Evolutionary conservation across 2,329 filamentous ascomycete species (phyloP).

Genomic region (Epichloe festucae): DNA sequence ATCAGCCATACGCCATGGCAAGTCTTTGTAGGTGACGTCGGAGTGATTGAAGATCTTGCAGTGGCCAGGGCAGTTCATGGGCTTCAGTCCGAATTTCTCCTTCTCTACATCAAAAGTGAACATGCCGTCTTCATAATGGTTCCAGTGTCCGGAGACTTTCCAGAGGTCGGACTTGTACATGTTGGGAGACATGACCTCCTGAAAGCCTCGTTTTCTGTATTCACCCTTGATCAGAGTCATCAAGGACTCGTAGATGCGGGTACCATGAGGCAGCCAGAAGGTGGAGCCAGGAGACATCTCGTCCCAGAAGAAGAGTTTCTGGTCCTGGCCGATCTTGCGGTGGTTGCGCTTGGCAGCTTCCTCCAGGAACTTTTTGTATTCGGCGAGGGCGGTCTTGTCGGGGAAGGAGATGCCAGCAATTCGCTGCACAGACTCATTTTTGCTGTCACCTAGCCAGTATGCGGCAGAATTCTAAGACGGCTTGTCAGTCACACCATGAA

Average conservation of each 20-base stretch:
- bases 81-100: conserved; percentile 61
- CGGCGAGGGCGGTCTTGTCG: conserved; percentile 87
- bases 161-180: conserved; percentile 91
- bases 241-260: conserved; percentile 84
- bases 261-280: conserved; percentile 87
- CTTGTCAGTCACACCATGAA: conserved; percentile 8
- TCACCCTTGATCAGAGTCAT: conserved; percentile 70
- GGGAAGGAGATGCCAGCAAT: conserved; percentile 94
- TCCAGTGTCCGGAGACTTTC: conserved; percentile 94
- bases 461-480: conserved; percentile 46
- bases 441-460: conserved; percentile 88
- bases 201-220: conserved; percentile 87
- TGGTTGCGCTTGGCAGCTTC: conserved; percentile 98
- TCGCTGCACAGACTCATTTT: conserved; percentile 89
- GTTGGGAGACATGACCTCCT: conserved; percentile 86
- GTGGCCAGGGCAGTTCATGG: conserved; percentile 97
- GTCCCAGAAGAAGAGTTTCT: conserved; percentile 96
- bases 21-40: conserved; percentile 69
- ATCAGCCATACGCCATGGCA: conserved; percentile 87
- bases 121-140: conserved; percentile 82
- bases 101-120: conserved; percentile 65
- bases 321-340: conserved; percentile 82
- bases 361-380: conserved; percentile 89
- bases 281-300: conserved; percentile 84
- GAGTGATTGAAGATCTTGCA: conserved; percentile 77